phyloP scores from a whole-genome alignment of 768 basidiomycete genomes.

The Boletus subparvulus region DNA sequence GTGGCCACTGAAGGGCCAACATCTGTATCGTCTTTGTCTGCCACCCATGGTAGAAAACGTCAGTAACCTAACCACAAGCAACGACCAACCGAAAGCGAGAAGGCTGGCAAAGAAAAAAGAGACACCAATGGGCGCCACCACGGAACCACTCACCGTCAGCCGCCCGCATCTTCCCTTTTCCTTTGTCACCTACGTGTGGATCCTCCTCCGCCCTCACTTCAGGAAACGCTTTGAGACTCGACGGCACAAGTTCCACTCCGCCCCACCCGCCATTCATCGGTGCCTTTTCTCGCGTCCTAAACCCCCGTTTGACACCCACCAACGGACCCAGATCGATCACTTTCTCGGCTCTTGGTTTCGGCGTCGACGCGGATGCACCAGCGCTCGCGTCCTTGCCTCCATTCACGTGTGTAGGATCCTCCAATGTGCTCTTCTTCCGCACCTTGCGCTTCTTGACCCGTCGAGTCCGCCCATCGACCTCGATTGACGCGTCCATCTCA shows the following conservation, averaged over 20 bases:
- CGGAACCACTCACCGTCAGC: slow-evolving; percentile 22
- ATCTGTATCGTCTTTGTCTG: slow-evolving; percentile 15
- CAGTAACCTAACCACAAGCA: not conserved
- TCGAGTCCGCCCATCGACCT: slow-evolving; percentile 3
- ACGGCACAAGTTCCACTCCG: slow-evolving; percentile 56
- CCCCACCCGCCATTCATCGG: slow-evolving; percentile 61
- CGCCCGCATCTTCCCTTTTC: slow-evolving; percentile 19
- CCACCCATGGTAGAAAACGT: not conserved
- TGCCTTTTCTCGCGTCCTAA: slow-evolving; percentile 57
- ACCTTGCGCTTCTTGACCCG: slow-evolving; percentile 22
- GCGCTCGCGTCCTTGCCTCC: not conserved
- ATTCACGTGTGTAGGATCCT: slow-evolving; percentile 31
- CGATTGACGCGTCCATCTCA: slow-evolving; percentile 14
- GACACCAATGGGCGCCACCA: not conserved
- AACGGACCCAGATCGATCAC: slow-evolving; percentile 60
- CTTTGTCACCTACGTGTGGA: slow-evolving; percentile 7
- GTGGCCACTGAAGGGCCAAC: slow-evolving; percentile 14
- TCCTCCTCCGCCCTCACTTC: slow-evolving; percentile 12
- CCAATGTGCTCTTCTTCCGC: slow-evolving; percentile 16
- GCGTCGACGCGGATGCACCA: not conserved
- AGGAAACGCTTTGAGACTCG: slow-evolving; percentile 21
- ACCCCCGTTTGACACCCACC: slow-evolving; percentile 58
- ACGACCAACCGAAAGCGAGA: not conserved
- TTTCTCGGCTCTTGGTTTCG: not conserved
- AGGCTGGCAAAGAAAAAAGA: not conserved